Base-by-base conservation (phyloP, 2,329 filamentous ascomycete genomes). In the Exophiala bonariae region DNA sequence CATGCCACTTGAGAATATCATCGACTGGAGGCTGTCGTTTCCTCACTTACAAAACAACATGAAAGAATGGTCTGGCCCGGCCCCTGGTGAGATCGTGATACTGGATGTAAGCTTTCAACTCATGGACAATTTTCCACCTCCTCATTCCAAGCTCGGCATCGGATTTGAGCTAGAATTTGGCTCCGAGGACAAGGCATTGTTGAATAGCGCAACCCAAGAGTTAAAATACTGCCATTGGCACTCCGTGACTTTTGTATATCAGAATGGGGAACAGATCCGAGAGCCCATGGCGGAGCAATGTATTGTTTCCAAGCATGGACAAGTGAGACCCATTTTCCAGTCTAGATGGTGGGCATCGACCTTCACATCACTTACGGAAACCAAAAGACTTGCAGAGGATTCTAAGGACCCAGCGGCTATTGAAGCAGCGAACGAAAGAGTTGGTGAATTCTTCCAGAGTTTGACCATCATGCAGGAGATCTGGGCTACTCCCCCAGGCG, bases 381-480 rank as follows among this genome's bases (percentile, higher is more conserved):
- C 66, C 14, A 69, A 63, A 54, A 66, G 64, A 31, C 60, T 64
- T 45, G 65, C 66, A 9, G 67, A 71, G 52, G 61, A 65, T 26
- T 61, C 61, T 0, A 66, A 64, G 7, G 59, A 66, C 19, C 56
- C 63, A 11, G 58, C 60, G 17, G 56, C 50, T 3, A 47, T 63
- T 11, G 59, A 64, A 33, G 58, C 61, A 11, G 65, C 65, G 7
- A 66, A 67, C 31, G 63, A 69, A 13, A 57, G 61, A 30, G 66
- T 63, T 2, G 58, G 65, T 34, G 61, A 60, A 5, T 70, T 63
- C 48, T 63, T 75, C 50, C 63, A 63, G 34, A 64, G 63, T n/a
- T 56, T 75, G 34, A 69, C 69, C 9, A 69, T 70, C 26, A 70
- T 73, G 42, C 72, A 74, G 46, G 72, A 75, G 55, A 60, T 75